These are phyloP conservation scores for Tulasnella calospora DNA, from an alignment of 768 basidiomycete genomes.

Conservation along the genomic window DNA sequence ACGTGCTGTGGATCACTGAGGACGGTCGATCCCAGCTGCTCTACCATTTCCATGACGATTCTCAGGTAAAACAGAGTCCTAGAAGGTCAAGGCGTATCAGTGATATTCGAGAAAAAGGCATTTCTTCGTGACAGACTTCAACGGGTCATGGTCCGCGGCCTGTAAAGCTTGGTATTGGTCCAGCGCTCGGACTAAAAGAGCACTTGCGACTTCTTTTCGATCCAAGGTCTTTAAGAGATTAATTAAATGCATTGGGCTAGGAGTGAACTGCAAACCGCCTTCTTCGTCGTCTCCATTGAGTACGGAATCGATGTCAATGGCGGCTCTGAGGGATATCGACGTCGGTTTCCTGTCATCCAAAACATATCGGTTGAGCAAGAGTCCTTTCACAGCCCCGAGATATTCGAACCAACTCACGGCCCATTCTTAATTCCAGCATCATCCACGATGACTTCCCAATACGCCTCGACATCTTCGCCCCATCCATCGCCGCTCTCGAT, in stretches of 20 bases:
- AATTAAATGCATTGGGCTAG: constrained; percentile 69
- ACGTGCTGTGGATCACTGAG: constrained; percentile 64
- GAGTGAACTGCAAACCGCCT: constrained; percentile 62
- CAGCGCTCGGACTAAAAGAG: constrained; percentile 67
- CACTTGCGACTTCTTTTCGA: constrained; percentile 63
- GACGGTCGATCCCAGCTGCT: constrained; percentile 57
- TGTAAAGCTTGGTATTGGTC: constrained; percentile 58
- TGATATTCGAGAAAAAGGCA: not conserved
- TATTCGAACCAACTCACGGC: constrained; percentile 42
- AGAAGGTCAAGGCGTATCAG: constrained; percentile 1
- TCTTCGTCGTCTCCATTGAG: constrained; percentile 36
- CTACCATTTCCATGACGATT: constrained; percentile 76
- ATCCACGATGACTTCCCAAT: constrained; percentile 55
- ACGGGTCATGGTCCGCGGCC: constrained; percentile 30
- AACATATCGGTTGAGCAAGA: not conserved
- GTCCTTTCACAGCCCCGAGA: not conserved
- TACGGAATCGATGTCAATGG: constrained; percentile 32
- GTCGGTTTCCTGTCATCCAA: not conserved
- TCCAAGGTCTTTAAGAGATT: constrained; percentile 59
- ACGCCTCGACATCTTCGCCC: constrained; percentile 42
- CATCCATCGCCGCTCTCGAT: constrained; percentile 37
- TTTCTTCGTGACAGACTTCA: constrained; percentile 35
- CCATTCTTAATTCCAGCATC: constrained; percentile 44
- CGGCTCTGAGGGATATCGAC: constrained; percentile 20
- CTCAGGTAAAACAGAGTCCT: constrained; percentile 70